phyloP scores from a whole-genome alignment of 495 filamentous ascomycete genomes.

The Aspergillus indologenus region DNA sequence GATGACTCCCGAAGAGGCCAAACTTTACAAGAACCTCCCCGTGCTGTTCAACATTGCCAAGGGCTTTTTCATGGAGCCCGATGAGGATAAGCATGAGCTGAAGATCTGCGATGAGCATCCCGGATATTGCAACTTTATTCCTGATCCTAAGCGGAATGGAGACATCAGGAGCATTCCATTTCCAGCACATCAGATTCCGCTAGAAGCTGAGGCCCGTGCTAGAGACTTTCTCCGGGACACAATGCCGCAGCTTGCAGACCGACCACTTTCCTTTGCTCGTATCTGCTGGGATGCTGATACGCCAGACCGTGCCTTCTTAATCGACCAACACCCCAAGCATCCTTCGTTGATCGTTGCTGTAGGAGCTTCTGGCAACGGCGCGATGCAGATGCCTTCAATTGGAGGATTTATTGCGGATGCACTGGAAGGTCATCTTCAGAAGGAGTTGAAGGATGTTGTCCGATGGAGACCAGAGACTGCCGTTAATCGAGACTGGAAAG shows the following conservation, averaged over 20 bases:
- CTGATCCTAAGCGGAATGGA: slow-evolving; percentile 14
- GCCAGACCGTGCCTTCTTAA: slow-evolving; percentile 48
- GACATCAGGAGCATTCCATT: slow-evolving; percentile 43
- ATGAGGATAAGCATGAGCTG: slow-evolving; percentile 46
- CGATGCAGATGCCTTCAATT: slow-evolving; percentile 50
- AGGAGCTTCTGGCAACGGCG: slow-evolving; percentile 51
- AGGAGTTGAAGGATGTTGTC: slow-evolving; percentile 38
- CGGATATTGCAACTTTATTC: slow-evolving; percentile 49
- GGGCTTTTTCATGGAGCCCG: slow-evolving; percentile 57
- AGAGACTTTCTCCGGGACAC: slow-evolving; percentile 45
- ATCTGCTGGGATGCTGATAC: slow-evolving; percentile 58
- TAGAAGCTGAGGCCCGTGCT: slow-evolving; percentile 40
- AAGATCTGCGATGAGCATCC: slow-evolving; percentile 59
- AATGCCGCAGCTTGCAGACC: slow-evolving; percentile 48
- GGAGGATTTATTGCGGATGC: slow-evolving; percentile 46
- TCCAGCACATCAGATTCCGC: slow-evolving; percentile 45
- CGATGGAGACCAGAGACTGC: slow-evolving; percentile 52
- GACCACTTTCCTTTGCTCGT: slow-evolving; percentile 46
- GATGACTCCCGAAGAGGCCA: slow-evolving; percentile 43
- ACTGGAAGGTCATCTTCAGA: slow-evolving; percentile 40
- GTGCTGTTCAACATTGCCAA: slow-evolving; percentile 51
- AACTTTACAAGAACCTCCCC: slow-evolving; percentile 42
- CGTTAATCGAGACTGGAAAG: slow-evolving; percentile 44
- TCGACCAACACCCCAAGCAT: slow-evolving; percentile 41
- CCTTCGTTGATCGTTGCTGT: slow-evolving; percentile 44